Evolutionary conservation across 176 grass and related monocot species (phyloP).

Genomic region (Bonia amplexicaulis): DNA sequence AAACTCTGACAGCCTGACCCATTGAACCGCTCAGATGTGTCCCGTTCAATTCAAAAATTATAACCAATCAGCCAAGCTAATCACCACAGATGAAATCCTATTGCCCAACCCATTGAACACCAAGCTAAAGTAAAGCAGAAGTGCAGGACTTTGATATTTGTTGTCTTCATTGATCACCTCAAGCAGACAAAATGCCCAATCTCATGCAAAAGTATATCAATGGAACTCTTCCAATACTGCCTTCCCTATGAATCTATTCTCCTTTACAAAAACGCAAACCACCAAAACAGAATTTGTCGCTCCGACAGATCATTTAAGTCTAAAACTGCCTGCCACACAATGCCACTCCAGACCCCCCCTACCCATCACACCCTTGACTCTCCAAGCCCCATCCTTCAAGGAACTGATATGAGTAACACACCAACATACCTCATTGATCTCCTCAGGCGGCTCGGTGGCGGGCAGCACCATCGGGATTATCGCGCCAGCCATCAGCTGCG

Average conservation of each 20-base stretch:
- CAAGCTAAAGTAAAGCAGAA: constrained; percentile 13
- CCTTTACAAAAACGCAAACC: background rate
- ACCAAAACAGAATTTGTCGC: background rate
- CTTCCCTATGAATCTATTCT: background rate
- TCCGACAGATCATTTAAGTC: background rate
- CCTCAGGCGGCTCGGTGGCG: constrained; percentile 38
- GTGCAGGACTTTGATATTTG: background rate
- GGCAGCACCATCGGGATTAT: constrained; percentile 29
- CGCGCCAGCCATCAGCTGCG: constrained; percentile 18
- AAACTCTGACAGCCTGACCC: background rate
- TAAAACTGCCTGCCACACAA: background rate
- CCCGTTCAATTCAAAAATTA: background rate
- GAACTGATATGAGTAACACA: background rate
- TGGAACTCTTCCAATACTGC: background rate
- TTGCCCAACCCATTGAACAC: background rate
- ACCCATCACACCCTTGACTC: background rate
- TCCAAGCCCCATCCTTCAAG: background rate
- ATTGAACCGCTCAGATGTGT: background rate
- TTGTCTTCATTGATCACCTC: background rate
- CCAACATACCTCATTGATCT: constrained; percentile 68
- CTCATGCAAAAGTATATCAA: background rate
- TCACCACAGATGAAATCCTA: background rate
- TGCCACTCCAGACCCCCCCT: background rate
- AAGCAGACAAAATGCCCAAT: background rate
- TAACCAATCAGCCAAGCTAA: background rate